Percentiles rank a stretch among this genome's conserved stretches.
Evolutionary conservation across 306 rosid genomes (phyloP).

Genomic region (Pyrus pyrifolia): DNA sequence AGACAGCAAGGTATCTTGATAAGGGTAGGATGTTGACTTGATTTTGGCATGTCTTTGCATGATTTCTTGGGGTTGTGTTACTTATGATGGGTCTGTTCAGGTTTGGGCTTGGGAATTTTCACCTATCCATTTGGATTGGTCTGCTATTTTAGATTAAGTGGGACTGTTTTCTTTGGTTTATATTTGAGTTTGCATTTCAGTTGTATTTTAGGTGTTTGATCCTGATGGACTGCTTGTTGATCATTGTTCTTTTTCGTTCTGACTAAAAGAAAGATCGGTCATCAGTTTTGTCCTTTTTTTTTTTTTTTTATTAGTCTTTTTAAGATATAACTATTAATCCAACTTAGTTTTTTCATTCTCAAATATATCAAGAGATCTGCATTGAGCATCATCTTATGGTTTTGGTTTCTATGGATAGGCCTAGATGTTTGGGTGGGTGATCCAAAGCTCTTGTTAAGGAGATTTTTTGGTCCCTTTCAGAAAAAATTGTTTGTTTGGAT

Average conservation of each 20-base stretch:
- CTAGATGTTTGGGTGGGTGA: neutral
- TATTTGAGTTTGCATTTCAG: neutral
- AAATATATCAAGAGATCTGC: neutral
- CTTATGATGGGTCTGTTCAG: neutral
- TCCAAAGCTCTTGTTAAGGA: neutral
- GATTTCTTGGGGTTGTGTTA: neutral
- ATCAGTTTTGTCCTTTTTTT: neutral
- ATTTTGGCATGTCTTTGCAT: neutral
- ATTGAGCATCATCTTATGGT: neutral
- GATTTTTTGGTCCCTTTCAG: neutral
- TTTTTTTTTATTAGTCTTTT: neutral
- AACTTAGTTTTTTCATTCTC: neutral
- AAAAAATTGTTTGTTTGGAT: neutral
- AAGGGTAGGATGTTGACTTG: neutral
- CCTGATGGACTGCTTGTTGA: neutral
- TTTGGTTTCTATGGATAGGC: neutral
- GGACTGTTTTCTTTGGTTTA: neutral
- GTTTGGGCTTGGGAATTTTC: neutral
- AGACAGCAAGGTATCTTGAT: neutral
- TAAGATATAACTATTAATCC: neutral
- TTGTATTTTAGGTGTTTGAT: neutral
- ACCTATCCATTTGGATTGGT: neutral
- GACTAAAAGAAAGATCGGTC: neutral
- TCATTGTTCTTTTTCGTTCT: neutral
- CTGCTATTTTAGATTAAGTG: neutral